phyloP scores from a whole-genome alignment of 106 monocot genomes.

The Allium fistulosum region DNA sequence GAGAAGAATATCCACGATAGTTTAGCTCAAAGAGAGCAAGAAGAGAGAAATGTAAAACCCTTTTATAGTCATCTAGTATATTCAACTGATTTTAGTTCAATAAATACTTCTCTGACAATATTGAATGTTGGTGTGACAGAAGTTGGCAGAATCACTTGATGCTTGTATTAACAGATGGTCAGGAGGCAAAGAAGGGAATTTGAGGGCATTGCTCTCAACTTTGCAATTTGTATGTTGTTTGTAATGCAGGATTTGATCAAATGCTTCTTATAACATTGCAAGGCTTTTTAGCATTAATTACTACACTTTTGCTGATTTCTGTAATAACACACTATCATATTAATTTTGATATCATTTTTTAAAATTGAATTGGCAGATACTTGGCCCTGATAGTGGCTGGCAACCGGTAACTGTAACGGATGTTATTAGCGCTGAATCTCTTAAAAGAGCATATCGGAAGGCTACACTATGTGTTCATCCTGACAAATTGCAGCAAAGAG shows the following conservation, averaged over 20 bases:
- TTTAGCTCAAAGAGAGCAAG: conserved; percentile 83
- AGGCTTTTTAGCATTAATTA: no score
- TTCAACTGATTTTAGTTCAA: not conserved
- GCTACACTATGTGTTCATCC: conserved; percentile 97
- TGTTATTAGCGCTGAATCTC: conserved; percentile 66
- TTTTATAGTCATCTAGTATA: not conserved
- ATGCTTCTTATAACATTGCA: no score
- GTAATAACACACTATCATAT: no score
- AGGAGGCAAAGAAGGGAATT: conserved; percentile 91
- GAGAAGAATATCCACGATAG: conserved; percentile 90
- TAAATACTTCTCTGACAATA: not conserved
- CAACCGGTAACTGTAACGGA: conserved; percentile 79
- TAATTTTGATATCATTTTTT: no score
- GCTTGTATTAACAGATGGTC: conserved; percentile 88
- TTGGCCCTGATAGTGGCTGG: conserved; percentile 93
- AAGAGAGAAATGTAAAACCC: conserved; percentile 80
- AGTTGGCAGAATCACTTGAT: conserved; percentile 70
- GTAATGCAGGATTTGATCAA: no score
- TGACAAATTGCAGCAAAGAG: conserved; percentile 94
- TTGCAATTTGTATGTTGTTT: conserved; percentile 71
- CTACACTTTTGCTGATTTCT: no score
- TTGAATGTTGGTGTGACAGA: conserved; percentile 37
- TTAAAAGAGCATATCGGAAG: conserved; percentile 86
- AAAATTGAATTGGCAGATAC: conserved; percentile 41
- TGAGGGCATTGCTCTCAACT: conserved; percentile 93